phyloP scores from a whole-genome alignment of 2,329 filamentous ascomycete genomes.

The Aspergillus candidus region DNA sequence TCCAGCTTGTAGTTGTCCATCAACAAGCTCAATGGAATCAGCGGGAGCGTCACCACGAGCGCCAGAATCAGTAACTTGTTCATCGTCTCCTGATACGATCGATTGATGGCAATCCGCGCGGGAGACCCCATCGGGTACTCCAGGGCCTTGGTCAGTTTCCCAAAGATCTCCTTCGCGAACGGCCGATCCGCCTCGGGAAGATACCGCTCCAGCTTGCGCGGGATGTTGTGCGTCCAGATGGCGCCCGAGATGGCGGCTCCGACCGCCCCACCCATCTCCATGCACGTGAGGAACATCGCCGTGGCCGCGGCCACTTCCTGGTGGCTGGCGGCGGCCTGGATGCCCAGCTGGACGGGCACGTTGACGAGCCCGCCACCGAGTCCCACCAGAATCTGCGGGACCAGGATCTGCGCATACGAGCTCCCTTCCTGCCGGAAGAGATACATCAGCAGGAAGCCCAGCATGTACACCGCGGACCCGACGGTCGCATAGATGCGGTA shows the following conservation, averaged over 20 bases:
- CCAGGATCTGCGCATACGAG: slow-evolving; percentile 50
- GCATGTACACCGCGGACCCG: slow-evolving; percentile 53
- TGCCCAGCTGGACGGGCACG: slow-evolving; percentile 55
- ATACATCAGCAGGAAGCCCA: slow-evolving; percentile 54
- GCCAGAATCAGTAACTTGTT: slow-evolving; percentile 52
- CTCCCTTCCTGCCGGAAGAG: slow-evolving; percentile 50
- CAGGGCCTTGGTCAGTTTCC: slow-evolving; percentile 49
- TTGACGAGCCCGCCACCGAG: slow-evolving; percentile 53
- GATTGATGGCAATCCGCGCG: slow-evolving; percentile 55
- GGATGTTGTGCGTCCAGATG: slow-evolving; percentile 59
- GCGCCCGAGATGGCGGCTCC: slow-evolving; percentile 57
- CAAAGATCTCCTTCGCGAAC: slow-evolving; percentile 46
- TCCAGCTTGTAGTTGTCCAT: slow-evolving; percentile 56
- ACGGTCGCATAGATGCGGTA: slow-evolving; percentile 57
- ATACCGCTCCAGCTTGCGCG: slow-evolving; percentile 44
- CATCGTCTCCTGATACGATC: slow-evolving; percentile 61
- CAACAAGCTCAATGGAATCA: slow-evolving; percentile 51
- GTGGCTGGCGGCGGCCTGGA: slow-evolving; percentile 56
- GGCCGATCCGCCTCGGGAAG: slow-evolving; percentile 43
- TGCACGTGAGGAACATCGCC: slow-evolving; percentile 56
- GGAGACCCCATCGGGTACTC: slow-evolving; percentile 53
- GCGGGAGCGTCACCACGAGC: slow-evolving; percentile 49
- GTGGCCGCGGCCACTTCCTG: slow-evolving; percentile 56
- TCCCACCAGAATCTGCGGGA: slow-evolving; percentile 57
- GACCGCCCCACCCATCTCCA: slow-evolving; percentile 55